A percentile compares a stretch with the other conserved stretches of the same genome.
These are phyloP conservation scores for Chaetomium sp. DNA, from an alignment of 2,329 filamentous ascomycete species.

Conservation along the genomic window DNA sequence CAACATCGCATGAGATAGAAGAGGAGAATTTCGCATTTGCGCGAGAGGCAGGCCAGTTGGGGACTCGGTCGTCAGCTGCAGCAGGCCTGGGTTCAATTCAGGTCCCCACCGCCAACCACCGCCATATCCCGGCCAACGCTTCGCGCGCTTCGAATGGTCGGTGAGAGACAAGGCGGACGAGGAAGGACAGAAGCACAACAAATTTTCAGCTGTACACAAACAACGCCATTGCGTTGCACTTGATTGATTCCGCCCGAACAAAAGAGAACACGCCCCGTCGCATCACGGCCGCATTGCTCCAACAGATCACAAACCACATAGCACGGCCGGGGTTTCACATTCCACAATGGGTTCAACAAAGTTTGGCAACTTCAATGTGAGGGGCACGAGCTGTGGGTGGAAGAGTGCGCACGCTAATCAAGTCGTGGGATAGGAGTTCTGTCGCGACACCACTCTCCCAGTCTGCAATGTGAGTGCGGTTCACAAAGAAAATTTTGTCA, in stretches of 20 bases:
- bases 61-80: slow-evolving; percentile 3
- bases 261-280: slow-evolving; percentile 9
- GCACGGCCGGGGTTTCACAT: slow-evolving; percentile 26
- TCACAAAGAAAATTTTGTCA: slow-evolving; percentile 7
- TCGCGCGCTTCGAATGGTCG: slow-evolving; percentile 13
- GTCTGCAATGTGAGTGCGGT: slow-evolving; percentile 74
- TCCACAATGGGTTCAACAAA: slow-evolving; percentile 60
- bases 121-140: slow-evolving; percentile 16
- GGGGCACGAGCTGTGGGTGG: slow-evolving; percentile 26
- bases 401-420: neutral
- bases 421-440: slow-evolving; percentile 64
- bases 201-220: neutral
- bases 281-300: slow-evolving; percentile 24
- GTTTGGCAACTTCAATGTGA: slow-evolving; percentile 64
- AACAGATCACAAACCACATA: slow-evolving; percentile 20
- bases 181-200: neutral
- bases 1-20: slow-evolving; percentile 12
- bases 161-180: neutral
- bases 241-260: slow-evolving; percentile 1
- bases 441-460: slow-evolving; percentile 79
- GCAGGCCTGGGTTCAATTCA: neutral
- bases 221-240: slow-evolving; percentile 3
- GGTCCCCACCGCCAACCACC: slow-evolving; percentile 26
- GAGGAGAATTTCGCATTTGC: slow-evolving; percentile 15
- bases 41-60: slow-evolving; percentile 1